phyloP scores from a whole-genome alignment of 1,284 basidiomycete genomes.

The Tylopilus orsonianus region DNA sequence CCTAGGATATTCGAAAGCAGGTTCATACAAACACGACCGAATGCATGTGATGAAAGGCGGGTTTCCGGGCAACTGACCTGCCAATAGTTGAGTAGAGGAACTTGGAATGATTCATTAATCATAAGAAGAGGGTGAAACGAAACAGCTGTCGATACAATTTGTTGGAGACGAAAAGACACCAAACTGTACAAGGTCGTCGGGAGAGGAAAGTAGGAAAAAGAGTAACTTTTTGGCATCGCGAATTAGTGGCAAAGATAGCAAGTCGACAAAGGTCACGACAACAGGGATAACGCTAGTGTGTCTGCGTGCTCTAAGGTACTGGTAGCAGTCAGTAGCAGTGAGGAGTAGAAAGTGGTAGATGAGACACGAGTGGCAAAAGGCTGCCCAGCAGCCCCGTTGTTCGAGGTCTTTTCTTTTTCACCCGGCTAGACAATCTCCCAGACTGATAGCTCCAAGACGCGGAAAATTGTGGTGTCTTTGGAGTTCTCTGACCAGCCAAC shows the following conservation, averaged over 20 bases:
- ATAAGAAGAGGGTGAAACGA: conserved; percentile 13
- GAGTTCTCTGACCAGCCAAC: conserved; percentile 76
- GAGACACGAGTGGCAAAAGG: conserved; percentile 4
- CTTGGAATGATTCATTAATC: conserved; percentile 14
- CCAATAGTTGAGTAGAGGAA: conserved; percentile 5
- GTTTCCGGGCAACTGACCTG: background rate
- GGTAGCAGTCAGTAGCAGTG: conserved; percentile 4
- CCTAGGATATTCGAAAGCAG: too few relatives aligned
- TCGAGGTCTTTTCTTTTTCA: background rate
- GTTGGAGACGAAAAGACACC: conserved; percentile 9
- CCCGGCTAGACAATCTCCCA: conserved; percentile 59
- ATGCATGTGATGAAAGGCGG: background rate
- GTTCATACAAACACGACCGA: too few relatives aligned
- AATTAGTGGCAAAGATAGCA: conserved; percentile 16
- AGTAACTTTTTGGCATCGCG: conserved; percentile 1
- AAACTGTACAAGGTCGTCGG: conserved; percentile 8
- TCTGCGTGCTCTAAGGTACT: conserved; percentile 31
- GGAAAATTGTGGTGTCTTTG: conserved; percentile 69
- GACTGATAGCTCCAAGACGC: conserved; percentile 73
- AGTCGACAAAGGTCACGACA: conserved; percentile 17
- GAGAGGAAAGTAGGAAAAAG: conserved; percentile 9
- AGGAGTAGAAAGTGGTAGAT: conserved; percentile 7
- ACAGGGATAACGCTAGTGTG: conserved; percentile 14
- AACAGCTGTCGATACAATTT: conserved; percentile 31
- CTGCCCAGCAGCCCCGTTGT: conserved; percentile 26